A percentile compares a stretch with the other conserved stretches of the same genome.
phyloP scores from a whole-genome alignment of 1,284 basidiomycete species.

The Cryptococcus hybrid region DNA sequence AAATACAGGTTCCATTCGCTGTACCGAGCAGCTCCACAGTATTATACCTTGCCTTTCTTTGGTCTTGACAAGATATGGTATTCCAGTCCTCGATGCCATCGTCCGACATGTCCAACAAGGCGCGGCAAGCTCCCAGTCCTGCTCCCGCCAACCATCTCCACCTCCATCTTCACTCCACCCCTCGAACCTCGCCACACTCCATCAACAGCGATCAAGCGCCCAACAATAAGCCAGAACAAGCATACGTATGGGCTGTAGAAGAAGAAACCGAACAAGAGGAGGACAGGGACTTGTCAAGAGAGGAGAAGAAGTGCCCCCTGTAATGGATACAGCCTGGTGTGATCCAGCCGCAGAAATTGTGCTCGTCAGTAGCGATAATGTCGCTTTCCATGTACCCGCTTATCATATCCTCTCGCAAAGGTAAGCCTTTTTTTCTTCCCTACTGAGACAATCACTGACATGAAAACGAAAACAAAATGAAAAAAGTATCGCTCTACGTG shows the following conservation, averaged over 20 bases:
- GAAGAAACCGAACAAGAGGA: neutral
- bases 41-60: too few relatives aligned
- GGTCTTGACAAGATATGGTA: too few relatives aligned
- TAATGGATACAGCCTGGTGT: slow-evolving; percentile 5
- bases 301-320: neutral
- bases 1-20: neutral
- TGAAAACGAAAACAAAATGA: neutral
- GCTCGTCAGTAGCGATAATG: slow-evolving; percentile 11
- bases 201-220: neutral
- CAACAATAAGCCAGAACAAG: neutral
- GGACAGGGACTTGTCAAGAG: neutral
- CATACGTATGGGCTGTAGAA: too few relatives aligned
- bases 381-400: slow-evolving; percentile 7
- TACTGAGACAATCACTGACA: neutral
- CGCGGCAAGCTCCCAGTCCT: neutral
- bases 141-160: neutral
- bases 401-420: slow-evolving; percentile 10
- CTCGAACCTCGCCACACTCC: neutral
- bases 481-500: neutral
- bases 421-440: slow-evolving; percentile 1
- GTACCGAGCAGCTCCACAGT: too few relatives aligned
- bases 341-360: slow-evolving; percentile 10
- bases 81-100: too few relatives aligned
- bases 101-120: slow-evolving; percentile 5
- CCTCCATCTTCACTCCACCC: neutral